phyloP scores from a whole-genome alignment of 1,284 basidiomycete species.

The Kalmanozyma brasiliensis region DNA sequence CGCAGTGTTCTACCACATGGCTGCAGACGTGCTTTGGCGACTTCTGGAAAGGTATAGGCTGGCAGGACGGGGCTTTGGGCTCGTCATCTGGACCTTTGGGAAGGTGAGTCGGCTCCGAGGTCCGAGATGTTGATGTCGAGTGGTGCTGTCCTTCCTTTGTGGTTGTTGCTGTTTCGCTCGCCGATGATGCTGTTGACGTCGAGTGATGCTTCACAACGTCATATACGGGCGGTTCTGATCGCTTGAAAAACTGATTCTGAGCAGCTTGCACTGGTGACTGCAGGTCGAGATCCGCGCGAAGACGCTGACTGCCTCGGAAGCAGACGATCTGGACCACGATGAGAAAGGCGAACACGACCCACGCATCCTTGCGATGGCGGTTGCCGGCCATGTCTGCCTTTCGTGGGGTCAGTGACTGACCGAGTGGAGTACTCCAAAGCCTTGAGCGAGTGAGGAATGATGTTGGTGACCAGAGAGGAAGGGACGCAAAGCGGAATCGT shows the following conservation, averaged over 20 bases:
- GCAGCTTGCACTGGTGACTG: conserved; percentile 3
- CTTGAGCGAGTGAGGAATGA: not conserved
- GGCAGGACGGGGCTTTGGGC: conserved; percentile 20
- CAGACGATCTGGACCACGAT: conserved; percentile 52
- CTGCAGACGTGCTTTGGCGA: conserved; percentile 47
- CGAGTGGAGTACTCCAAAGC: not conserved
- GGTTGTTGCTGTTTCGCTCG: conserved; percentile 10
- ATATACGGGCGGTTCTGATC: conserved; percentile 1
- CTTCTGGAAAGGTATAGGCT: conserved; percentile 35
- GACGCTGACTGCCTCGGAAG: conserved; percentile 34
- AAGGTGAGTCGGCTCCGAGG: conserved; percentile 5
- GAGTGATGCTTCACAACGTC: conserved; percentile 10
- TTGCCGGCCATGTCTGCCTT: conserved; percentile 34
- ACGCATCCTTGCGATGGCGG: conserved; percentile 46
- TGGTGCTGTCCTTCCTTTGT: conserved; percentile 7
- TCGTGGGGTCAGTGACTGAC: not conserved
- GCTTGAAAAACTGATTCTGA: conserved; percentile 8
- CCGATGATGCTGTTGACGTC: not conserved
- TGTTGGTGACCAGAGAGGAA: not conserved
- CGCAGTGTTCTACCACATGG: conserved; percentile 51
- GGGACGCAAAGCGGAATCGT: too few species aligned
- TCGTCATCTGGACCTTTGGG: conserved; percentile 12
- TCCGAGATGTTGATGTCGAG: conserved; percentile 3
- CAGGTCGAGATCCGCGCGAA: conserved; percentile 16
- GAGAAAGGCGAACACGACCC: conserved; percentile 48